Percentiles rank a stretch among this genome's conserved stretches.
Evolutionary conservation across 2,329 filamentous ascomycete species (phyloP).

Genomic region (Hypoxylon sp.): DNA sequence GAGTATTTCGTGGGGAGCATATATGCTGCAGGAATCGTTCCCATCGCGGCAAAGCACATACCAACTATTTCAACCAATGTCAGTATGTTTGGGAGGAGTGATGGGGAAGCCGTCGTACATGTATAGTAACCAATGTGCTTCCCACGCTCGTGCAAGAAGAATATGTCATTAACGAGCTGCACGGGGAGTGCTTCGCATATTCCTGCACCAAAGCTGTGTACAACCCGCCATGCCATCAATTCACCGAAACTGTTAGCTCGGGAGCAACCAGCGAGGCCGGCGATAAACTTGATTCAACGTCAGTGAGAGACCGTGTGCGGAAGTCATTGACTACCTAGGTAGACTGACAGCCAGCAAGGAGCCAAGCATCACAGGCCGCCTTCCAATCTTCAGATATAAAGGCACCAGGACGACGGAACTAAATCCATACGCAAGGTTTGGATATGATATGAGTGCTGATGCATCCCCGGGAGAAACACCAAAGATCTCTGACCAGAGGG

Average conservation of each 20-base stretch:
- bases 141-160: conserved; percentile 61
- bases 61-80: conserved; percentile 54
- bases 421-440: conserved; percentile 71
- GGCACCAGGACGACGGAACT: conserved; percentile 68
- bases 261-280: conserved; percentile 56
- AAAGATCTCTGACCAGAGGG: conserved; percentile 65
- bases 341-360: conserved; percentile 54
- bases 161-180: conserved; percentile 61
- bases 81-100: conserved; percentile 1
- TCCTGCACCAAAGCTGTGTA: conserved; percentile 57
- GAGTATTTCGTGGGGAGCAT: conserved; percentile 70
- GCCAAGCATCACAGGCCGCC: conserved; percentile 58
- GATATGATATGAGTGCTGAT: conserved; percentile 69
- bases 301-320: not conserved
- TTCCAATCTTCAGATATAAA: conserved; percentile 64
- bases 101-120: conserved; percentile 46
- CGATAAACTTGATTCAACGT: conserved; percentile 52
- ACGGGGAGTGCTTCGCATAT: conserved; percentile 61
- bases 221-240: conserved; percentile 56
- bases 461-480: conserved; percentile 63
- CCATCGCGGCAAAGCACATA: conserved; percentile 67
- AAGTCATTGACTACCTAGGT: not conserved
- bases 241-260: conserved; percentile 53
- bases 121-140: conserved; percentile 72
- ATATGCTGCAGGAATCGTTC: conserved; percentile 70